phyloP scores from a whole-genome alignment of 1,284 basidiomycete species.

The Coniophora puteana region DNA sequence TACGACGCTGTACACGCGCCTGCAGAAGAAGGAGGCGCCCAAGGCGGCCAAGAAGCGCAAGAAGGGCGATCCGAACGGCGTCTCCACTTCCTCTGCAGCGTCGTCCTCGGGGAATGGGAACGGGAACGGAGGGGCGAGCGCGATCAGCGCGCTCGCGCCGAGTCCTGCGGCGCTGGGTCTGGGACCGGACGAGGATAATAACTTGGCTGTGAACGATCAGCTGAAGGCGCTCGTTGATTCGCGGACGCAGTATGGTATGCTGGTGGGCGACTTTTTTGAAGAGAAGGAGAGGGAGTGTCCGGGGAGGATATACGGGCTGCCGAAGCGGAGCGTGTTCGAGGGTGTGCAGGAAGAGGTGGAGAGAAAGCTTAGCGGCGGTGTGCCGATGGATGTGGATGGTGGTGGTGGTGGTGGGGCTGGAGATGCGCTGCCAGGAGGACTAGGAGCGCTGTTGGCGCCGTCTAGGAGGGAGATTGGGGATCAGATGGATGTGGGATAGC shows the following conservation, averaged over 20 bases:
- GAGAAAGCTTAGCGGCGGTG: too few species aligned
- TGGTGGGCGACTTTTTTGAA: constrained; percentile 64
- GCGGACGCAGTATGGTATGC: constrained; percentile 70
- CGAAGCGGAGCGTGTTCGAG: constrained; percentile 67
- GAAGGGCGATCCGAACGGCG: constrained; percentile 43
- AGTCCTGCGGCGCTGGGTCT: constrained; percentile 68
- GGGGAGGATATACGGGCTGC: constrained; percentile 72
- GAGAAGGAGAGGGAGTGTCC: constrained; percentile 59
- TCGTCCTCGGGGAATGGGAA: constrained; percentile 28
- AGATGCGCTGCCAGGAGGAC: constrained; percentile 7
- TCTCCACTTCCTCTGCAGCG: too few species aligned
- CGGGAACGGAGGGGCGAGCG: constrained; percentile 15
- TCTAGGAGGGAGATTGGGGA: constrained; percentile 35
- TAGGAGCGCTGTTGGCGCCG: constrained; percentile 13
- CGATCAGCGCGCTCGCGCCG: constrained; percentile 34
- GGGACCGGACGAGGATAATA: constrained; percentile 61
- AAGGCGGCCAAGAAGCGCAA: constrained; percentile 71
- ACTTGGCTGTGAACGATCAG: constrained; percentile 66
- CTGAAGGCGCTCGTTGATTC: constrained; percentile 68
- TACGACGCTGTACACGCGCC: constrained; percentile 60
- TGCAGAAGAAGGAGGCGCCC: constrained; percentile 71
- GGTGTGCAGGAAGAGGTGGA: constrained; percentile 65
- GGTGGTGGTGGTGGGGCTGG: constrained; percentile 10
- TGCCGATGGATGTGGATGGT: constrained; percentile 16
- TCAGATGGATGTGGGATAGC: constrained; percentile 53